These are phyloP conservation scores for Flaveria bidentis DNA, from an alignment of 129 eudicot species.

Conservation along the genomic window DNA sequence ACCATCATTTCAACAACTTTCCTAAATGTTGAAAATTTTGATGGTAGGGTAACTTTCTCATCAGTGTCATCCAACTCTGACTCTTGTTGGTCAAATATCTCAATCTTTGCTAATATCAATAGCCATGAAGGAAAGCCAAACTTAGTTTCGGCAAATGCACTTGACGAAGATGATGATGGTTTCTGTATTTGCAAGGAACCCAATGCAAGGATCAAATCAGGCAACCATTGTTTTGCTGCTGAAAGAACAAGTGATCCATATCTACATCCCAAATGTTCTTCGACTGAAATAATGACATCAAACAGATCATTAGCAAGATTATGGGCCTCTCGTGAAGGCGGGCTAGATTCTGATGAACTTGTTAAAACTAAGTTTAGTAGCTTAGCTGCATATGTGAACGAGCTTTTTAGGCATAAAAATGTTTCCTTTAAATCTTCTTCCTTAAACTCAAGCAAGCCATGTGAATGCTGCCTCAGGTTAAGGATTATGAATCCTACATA, in stretches of 20 bases:
- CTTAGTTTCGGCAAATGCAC: constrained; percentile 37
- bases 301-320: constrained; percentile 60
- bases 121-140: constrained; percentile 57
- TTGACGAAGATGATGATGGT: constrained; percentile 22
- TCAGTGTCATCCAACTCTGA: constrained; percentile 40
- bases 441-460: constrained; percentile 43
- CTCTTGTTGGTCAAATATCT: constrained; percentile 47
- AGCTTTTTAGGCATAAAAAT: constrained; percentile 66
- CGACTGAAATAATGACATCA: constrained; percentile 54
- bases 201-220: constrained; percentile 75
- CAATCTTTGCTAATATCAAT: constrained; percentile 56
- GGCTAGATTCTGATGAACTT: constrained; percentile 41
- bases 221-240: constrained; percentile 72
- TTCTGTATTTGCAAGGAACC: constrained; percentile 56
- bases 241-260: constrained; percentile 59
- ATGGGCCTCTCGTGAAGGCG: constrained; percentile 40
- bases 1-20: constrained; percentile 54
- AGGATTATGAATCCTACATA: constrained; percentile 48
- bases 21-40: constrained; percentile 48
- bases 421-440: constrained; percentile 62
- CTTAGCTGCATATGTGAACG: constrained; percentile 92
- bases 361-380: constrained; percentile 58
- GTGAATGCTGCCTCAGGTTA: constrained; percentile 44
- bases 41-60: constrained; percentile 25
- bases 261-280: constrained; percentile 61